These are phyloP conservation scores for Magnusiomyces paraingens DNA, from an alignment of 1,139 yeast species.

Conservation along the genomic window DNA sequence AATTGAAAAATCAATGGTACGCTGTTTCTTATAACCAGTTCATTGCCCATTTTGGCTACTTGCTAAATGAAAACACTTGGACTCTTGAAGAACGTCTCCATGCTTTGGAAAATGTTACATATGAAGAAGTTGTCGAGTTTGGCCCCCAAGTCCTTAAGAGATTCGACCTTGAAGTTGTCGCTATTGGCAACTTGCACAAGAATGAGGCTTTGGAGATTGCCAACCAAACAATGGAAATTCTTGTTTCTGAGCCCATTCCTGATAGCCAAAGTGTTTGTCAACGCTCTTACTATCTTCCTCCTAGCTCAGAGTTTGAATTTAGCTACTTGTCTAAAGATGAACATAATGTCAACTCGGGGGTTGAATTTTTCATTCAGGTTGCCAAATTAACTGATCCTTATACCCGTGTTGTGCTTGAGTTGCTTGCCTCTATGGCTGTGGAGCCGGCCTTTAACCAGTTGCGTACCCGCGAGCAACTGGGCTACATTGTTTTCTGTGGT, in stretches of 20 bases:
- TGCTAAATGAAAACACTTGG: constrained; percentile 70
- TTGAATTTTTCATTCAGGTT: constrained; percentile 70
- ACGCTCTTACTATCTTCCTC: constrained; percentile 46
- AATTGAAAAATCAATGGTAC: constrained; percentile 63
- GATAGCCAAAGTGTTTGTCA: constrained; percentile 40
- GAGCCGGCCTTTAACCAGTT: constrained; percentile 89
- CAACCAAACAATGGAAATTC: constrained; percentile 35
- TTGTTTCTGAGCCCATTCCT: constrained; percentile 30
- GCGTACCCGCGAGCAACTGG: constrained; percentile 88
- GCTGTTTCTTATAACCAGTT: constrained; percentile 68
- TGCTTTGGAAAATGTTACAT: constrained; percentile 44
- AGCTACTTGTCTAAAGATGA: constrained; percentile 60
- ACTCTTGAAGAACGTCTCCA: constrained; percentile 53
- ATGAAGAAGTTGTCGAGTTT: constrained; percentile 46
- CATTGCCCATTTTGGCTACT: constrained; percentile 51
- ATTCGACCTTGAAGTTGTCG: constrained; percentile 58
- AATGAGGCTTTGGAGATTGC: constrained; percentile 50
- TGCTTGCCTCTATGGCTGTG: constrained; percentile 62
- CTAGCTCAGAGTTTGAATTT: constrained; percentile 33
- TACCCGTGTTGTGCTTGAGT: constrained; percentile 48
- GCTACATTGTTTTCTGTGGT: constrained; percentile 84
- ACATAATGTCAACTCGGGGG: constrained; percentile 74
- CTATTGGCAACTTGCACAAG: constrained; percentile 69
- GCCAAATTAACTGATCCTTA: constrained; percentile 42
- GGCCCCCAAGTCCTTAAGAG: constrained; percentile 40